Percentiles rank a stretch among this genome's conserved stretches.
These are phyloP conservation scores for Chytriomyces sp. DNA, from an alignment of 192 early-diverging fungal genomes.

Conservation along the genomic window DNA sequence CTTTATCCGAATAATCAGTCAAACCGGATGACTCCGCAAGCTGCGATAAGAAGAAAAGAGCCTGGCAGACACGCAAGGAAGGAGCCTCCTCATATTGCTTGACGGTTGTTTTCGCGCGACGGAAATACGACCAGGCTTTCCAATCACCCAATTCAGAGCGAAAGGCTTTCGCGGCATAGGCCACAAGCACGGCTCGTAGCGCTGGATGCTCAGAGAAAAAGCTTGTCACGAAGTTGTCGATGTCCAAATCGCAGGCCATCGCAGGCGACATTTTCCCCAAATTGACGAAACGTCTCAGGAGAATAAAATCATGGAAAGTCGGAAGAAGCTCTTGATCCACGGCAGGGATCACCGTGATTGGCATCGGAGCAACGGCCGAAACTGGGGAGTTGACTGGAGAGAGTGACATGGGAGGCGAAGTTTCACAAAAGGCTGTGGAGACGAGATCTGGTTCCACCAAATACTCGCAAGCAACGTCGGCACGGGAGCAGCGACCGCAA, in stretches of 20 bases:
- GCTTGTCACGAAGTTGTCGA: not conserved
- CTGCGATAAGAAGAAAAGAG: not conserved
- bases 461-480: not conserved
- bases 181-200: not conserved
- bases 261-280: not conserved
- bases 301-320: not conserved
- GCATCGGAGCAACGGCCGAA: no score
- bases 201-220: not conserved
- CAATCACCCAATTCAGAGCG: not conserved
- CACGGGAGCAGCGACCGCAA: not conserved
- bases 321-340: not conserved
- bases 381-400: no score
- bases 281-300: not conserved
- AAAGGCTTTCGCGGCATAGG: not conserved
- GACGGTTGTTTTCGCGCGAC: not conserved
- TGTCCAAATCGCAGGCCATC: not conserved
- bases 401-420: no score
- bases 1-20: not conserved
- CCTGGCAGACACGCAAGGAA: not conserved
- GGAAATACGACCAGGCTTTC: not conserved
- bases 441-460: no score
- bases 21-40: not conserved
- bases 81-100: not conserved
- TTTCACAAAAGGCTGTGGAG: no score
- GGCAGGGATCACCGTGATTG: no score